Conservation (phyloP, 2,329 filamentous ascomycete genomes). For the Stenocarpella maydis region DNA sequence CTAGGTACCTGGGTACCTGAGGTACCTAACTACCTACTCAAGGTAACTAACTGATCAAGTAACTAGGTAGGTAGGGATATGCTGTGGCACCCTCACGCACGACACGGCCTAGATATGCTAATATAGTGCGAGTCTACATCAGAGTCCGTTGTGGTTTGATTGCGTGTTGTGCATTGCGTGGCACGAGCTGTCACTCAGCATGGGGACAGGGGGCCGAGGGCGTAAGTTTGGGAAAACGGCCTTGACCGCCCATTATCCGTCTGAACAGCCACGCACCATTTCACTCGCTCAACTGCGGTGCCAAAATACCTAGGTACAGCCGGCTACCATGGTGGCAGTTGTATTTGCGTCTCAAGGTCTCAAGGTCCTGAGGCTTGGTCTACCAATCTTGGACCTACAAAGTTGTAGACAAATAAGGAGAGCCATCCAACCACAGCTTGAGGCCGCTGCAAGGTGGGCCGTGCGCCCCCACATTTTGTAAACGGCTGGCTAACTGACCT, state of each 20-base stretch:
- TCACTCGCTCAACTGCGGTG: not conserved
- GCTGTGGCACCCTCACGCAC: not conserved
- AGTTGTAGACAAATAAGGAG: not conserved
- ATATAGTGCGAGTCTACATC: not conserved
- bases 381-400: not conserved
- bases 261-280: not conserved
- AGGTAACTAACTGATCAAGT: too few species aligned
- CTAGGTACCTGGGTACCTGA: not conserved
- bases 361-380: too few species aligned
- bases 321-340: too few species aligned
- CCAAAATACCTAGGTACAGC: too few species aligned
- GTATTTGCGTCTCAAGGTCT: too few species aligned
- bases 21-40: not conserved
- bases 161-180: slow-evolving; percentile 11
- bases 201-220: not conserved
- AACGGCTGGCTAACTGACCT: too few species aligned
- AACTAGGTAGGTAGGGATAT: too few species aligned
- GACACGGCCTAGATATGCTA: too few species aligned
- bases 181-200: slow-evolving; percentile 3
- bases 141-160: not conserved
- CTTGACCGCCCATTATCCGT: not conserved
- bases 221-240: not conserved
- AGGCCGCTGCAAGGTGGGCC: too few species aligned
- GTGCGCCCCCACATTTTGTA: not conserved
- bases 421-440: too few species aligned